Evolutionary conservation across 495 filamentous ascomycete genomes (phyloP), one percentile per base, ranked within the genome.

Genomic region (Penicillium macrosclerotiorum): DNA sequence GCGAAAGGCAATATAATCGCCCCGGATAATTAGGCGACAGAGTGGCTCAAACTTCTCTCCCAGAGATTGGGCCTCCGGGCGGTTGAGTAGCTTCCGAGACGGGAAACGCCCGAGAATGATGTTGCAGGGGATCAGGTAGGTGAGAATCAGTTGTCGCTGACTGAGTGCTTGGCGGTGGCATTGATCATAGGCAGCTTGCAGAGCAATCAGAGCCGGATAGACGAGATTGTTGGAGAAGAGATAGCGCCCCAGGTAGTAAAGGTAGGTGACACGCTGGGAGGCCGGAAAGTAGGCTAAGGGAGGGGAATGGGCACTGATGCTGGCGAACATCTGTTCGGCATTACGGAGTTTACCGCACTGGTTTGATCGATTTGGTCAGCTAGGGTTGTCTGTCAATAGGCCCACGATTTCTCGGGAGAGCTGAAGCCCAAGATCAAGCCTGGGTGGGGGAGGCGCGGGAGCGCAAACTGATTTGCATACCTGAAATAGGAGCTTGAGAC

Each of bases 201-300:
- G 73, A 30, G 82, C 88, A 19, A 78, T 71, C 41, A 83, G 80
- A 0, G 92, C 88, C 11, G 80, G 78, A 52, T 79, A 81, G 67
- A 88, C 95, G 54, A 95, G 83, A 32, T 77, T 84, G 49, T 88
- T 89, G 42, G 83, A 80, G 57, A 95, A 90, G 47, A 86, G 77
- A 58, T 91, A 96, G 29, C 90, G 85, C 22, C 92, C 92, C 13
- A 96, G 85, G 59, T 95, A 96, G 67, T 95, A 96, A 5, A 95
- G 82, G 61, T 90, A 97, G 16, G 92, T 90, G 20, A 94, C 88
- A 30, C 89, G 80, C 46, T 96, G 88, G 8, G 88, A 78, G n/a
- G 89, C 88, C 12, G 92, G 88, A 59, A 90, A 96, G 31, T 85
- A 72, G 3, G 74, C 71, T 12, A 95, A 73, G 0, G 88, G 87